Evolutionary conservation across 176 grass and related monocot genomes (phyloP), one percentile per base, ranked within the genome.

Genomic region (Avena eriantha): DNA sequence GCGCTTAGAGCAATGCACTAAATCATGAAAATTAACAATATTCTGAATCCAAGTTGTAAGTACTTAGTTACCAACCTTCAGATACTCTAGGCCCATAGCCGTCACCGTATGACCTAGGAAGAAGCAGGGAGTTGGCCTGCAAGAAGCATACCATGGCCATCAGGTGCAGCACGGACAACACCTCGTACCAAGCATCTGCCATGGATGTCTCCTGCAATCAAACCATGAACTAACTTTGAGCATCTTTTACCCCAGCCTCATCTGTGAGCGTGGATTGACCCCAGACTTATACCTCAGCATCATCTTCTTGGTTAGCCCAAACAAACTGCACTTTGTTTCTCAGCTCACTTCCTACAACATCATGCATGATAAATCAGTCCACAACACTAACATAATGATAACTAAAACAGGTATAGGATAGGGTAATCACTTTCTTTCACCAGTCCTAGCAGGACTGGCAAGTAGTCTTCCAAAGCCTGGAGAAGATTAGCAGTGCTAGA

Each of bases 161-260:
- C 73, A 96, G 87, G 73, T 96, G 92, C 80, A 96, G 87, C 73
- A 93, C 92, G 49, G 92, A 93, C 34, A 96, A 33, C 65, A 92
- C 89, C 82, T 96, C 94, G 34, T 96, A 96, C 94, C 94, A 96
- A 90, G 90, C 85, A 85, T 96, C 91, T 58, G 87, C 14, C 79
- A 96, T 93, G 67, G 78, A 77, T 63, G 91, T 96, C 91, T 96
- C 94, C 94, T 96, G 86, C 87, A 87, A 63, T 43, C 50, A 77
- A 85, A 74, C 72, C 36, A 82, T 24, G 35, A 51, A 9, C 68
- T n/a, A 55, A 69, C 34, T 84, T 89, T 82, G 31, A 78, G 64
- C 57, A 71, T 63, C n/a, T 80, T 80, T 80, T 80, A 26, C 3
- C 13, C 19, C n/a, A 24, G 55, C 12, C 22, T 80, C n/a, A 63